phyloP scores from a whole-genome alignment of 78 protist genomes.

The slime mould (Dictyostelium discoideum) region dicty_2.7 NC_007088.5:6214501-6215000 shows the following conservation, averaged over 20 bases:
- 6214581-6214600: too few relatives aligned
- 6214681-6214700: too few relatives aligned
- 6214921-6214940: conserved; percentile 32
- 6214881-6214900: not conserved
- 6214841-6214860: too few relatives aligned
- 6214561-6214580: too few relatives aligned
- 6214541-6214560: not conserved
- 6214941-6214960: not conserved
- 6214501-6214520: not conserved
- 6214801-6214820: not conserved
- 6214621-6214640: not conserved
- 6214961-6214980: not conserved
- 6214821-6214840: not conserved
- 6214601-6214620: not conserved
- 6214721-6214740: not conserved
- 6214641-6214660: not conserved
- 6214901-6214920: conserved; percentile 72
- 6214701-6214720: too few relatives aligned
- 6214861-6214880: not conserved
- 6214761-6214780: not conserved
- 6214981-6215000: not conserved
- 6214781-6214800: not conserved
- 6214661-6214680: too few relatives aligned
- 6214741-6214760: not conserved
- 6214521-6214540: not conserved